Base-by-base conservation (phyloP, 1,139 yeast species). In the Debaryomyces sp. region DNA sequence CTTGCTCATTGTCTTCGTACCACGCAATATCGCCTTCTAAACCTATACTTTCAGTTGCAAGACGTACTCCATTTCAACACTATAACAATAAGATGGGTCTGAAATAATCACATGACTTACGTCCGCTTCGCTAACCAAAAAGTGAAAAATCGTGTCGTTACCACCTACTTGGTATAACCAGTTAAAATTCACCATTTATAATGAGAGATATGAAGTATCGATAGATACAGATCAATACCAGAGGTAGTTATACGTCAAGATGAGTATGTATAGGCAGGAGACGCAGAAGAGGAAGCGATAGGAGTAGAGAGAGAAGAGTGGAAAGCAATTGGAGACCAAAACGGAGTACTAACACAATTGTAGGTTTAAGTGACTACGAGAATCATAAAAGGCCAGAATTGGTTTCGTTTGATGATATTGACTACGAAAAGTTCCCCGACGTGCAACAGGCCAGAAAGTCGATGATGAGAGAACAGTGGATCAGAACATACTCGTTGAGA, bases 341-440 rank as follows among this genome's bases (percentile, higher is more conserved):
- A 6, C 6, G 26, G 8, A 22, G 30, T 46, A 37, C 45, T 42
- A 46, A 46, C 41, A 18, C 9, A 6, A 12, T 45, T 15, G 5
- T 44, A 71, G 76, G 67, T 39, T 65, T 73, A 58, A 68, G 67
- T 52, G 66, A 66, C 54, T 76, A 75, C 66, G 72, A 66, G 44
- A 74, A 74, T 67, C 88, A 86, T 68, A 70, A 71, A 60, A 81
- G 89, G 71, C 85, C 89, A 46, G 89, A 86, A 59, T 77, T 82
- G 61, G 94, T 87, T 54, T 88, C 96, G 36, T 89, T 89, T 62
- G 96, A 89, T 70, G 90, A 85, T 58, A 87, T 89, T 54, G 89
- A 87, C 71, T 89, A 89, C 68, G 79, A 79, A 59, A 84, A 88
- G 68, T 77, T 80, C 53, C 70, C 75, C 33, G 84, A 84, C 55